Evolutionary conservation across 352 stramenopile species (phyloP), one percentile per base, ranked within the genome.

Genomic region (Pythium volutum): DNA sequence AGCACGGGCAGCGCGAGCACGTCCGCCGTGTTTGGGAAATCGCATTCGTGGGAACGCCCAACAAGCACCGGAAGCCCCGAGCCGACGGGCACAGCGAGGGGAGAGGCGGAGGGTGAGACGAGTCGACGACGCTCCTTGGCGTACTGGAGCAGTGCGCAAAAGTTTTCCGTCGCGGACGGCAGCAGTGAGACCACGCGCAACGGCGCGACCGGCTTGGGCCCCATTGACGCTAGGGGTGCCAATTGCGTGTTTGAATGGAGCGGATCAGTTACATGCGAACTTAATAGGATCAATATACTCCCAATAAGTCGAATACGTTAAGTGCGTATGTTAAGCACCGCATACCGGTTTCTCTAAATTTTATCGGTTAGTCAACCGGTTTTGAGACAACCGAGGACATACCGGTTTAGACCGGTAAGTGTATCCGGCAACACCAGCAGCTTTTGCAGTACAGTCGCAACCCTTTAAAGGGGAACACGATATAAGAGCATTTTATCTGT

Each of bases 31-130:
- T 34, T 20, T 0, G 82, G 82, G 56, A 69, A 89, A 55, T 91
- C 82, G 64, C 82, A 91, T 57, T 91, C 82, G 59, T 91, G 82
- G 20, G 79, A 89, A n/a, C 82, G 73, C 1, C 76, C 82, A 15
- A 91, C 82, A 23, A 91, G 70, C 59, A 74, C 55, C 4, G 76
- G 75, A 3, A 76, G 56, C n/a, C 47, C 56, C 48, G 41, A 16
- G 62, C 16, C 9, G 25, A 16, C 29, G n/a, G 45, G 43, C 10
- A 55, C 34, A 1, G 38, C 20, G 26, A 56, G 39, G 26, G 41
- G 18, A 4, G 36, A 43, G 9, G 36, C 14, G 36, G 45, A 45
- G 4, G 51, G 43, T 2, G 54, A 45, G n/a, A 42, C 10, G 9
- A 64, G 25, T 7, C 62, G 25, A 7, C 54, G 38, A 23, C 48